Evolutionary conservation across 148 eudicot species (phyloP).

Genomic region (Bassia scoparia): DNA sequence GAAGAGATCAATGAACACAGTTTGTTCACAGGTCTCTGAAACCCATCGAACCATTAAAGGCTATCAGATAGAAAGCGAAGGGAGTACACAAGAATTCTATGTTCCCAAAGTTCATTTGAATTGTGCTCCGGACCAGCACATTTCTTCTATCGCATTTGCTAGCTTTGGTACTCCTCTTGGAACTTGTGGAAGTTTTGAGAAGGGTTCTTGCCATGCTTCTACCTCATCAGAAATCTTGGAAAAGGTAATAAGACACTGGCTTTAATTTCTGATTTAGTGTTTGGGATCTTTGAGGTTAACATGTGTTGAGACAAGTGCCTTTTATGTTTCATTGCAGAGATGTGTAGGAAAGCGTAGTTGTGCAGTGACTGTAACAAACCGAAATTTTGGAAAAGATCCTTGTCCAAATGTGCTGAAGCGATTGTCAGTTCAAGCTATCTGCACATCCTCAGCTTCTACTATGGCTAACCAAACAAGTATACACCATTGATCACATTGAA

Average conservation of each 20-base stretch:
- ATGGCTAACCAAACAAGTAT: slow-evolving; percentile 19
- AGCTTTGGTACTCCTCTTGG: slow-evolving; percentile 90
- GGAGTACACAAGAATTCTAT: slow-evolving; percentile 41
- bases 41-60: slow-evolving; percentile 62
- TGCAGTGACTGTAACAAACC: slow-evolving; percentile 71
- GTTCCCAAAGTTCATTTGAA: slow-evolving; percentile 57
- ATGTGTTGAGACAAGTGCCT: not conserved
- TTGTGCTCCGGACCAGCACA: slow-evolving; percentile 56
- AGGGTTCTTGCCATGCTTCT: slow-evolving; percentile 73
- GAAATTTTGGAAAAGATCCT: slow-evolving; percentile 76
- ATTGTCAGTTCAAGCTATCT: slow-evolving; percentile 77
- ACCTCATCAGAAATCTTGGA: slow-evolving; percentile 52
- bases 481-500: slow-evolving; percentile 25
- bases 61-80: slow-evolving; percentile 61
- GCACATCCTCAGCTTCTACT: slow-evolving; percentile 38
- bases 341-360: slow-evolving; percentile 78
- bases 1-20: slow-evolving; percentile 56
- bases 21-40: slow-evolving; percentile 69
- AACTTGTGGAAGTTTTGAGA: slow-evolving; percentile 70
- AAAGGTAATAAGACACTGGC: slow-evolving; percentile 41
- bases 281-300: not conserved
- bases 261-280: not conserved
- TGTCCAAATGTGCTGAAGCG: slow-evolving; percentile 81
- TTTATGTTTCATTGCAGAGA: slow-evolving; percentile 38
- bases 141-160: slow-evolving; percentile 77